Evolutionary conservation across 371 early-diverging fungal genomes (phyloP).

Genomic region (Smittium culicis): DNA sequence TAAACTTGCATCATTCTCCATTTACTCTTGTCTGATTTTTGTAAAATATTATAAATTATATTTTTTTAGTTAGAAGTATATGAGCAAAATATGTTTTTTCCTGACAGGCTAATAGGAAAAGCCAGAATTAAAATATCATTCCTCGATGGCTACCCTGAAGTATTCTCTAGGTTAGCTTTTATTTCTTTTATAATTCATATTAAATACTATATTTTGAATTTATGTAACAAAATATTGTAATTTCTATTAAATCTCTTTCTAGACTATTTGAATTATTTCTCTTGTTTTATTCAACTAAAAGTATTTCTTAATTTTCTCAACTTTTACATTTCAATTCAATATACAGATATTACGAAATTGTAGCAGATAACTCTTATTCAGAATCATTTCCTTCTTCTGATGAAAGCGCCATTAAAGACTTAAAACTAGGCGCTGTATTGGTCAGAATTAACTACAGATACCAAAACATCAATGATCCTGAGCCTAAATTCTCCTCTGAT

Average conservation of each 20-base stretch:
- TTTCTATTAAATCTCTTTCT: too few relatives aligned
- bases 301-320: too few relatives aligned
- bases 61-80: conserved; percentile 54
- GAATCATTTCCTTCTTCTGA: background rate
- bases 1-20: too few relatives aligned
- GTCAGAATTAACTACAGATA: conserved; percentile 48
- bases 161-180: too few relatives aligned
- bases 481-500: conserved; percentile 17
- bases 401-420: conserved; percentile 6
- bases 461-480: conserved; percentile 35
- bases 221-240: too few relatives aligned
- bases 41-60: too few relatives aligned
- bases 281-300: too few relatives aligned
- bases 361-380: background rate
- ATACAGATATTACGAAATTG: background rate
- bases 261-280: too few relatives aligned
- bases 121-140: conserved; percentile 42
- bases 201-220: too few relatives aligned
- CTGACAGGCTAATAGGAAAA: conserved; percentile 57
- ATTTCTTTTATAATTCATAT: too few relatives aligned
- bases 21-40: too few relatives aligned
- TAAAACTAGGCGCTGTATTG: conserved; percentile 51
- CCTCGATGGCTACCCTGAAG: conserved; percentile 5
- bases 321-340: too few relatives aligned
- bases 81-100: conserved; percentile 41